Base-by-base conservation (phyloP, 768 basidiomycete species). In the Rhodotorula kratochvilovae region DNA sequence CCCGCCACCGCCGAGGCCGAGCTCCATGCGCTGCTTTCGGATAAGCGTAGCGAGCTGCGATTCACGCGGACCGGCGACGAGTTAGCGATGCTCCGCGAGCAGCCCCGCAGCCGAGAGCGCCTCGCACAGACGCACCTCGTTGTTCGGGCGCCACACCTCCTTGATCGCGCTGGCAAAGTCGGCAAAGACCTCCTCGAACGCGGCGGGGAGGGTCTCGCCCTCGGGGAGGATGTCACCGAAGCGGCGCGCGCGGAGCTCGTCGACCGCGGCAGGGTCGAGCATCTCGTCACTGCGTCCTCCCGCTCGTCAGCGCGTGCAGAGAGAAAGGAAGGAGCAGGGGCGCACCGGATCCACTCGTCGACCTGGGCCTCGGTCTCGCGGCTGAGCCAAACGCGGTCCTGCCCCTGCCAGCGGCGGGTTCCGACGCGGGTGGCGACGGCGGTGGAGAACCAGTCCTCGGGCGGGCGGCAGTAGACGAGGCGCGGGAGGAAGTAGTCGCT, bases 121-220 rank as follows among this genome's bases (percentile, higher is more conserved):
- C 39, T 39, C 39, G 39, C 39, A 39, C 39, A 39, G 39, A 39
- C 39, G 13, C 39, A 39, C 39, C 39, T 74, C 66, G 35, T 67
- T 55, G 53, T 74, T 74, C 33, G 73, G 73, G n/a, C 64, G 35
- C 69, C 73, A 74, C 33, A 74, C 59, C 43, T 74, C 73, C 51
- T 63, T 71, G 12, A 68, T 27, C 4, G 55, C 73, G 16, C 53
- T 31, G 16, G 53, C 31, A 39, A 68, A 71, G 35, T 71, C 73
- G 33, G 51, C 45, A 27, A 57, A 74, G 16, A 66, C 66, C 11
- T 74, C 73, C 45, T 71, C 69, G 25, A 74, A 35, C 5, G 48
- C 43, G 5, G 66, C 23, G 5, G 73, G 69, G 27, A 74, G 50
- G 5, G 70, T 62, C 53, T 71, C 63, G 5, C 73, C 73, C 33